These are phyloP conservation scores for Psilocybe mexicana DNA, from an alignment of 1,284 basidiomycete species.

Conservation along the genomic window DNA sequence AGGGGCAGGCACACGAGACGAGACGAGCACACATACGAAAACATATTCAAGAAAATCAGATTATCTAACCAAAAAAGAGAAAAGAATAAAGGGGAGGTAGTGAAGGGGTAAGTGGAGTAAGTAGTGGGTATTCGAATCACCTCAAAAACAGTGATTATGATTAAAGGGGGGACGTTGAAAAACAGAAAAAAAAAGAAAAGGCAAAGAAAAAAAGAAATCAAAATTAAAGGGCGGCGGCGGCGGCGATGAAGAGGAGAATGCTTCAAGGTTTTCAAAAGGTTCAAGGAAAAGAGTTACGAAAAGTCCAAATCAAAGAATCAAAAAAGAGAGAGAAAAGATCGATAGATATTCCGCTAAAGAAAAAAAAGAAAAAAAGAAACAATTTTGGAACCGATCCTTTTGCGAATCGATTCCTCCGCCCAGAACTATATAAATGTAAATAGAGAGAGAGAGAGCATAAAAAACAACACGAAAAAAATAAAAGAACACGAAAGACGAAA, in stretches of 20 bases:
- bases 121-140: neutral
- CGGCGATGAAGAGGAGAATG: too few species aligned
- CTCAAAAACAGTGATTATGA: neutral
- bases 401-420: conserved; percentile 26
- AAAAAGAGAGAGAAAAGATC: conserved; percentile 13
- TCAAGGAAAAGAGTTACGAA: conserved; percentile 4
- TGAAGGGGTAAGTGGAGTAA: neutral
- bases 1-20: neutral
- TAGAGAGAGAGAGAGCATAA: neutral
- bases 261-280: neutral
- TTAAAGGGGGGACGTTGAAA: neutral
- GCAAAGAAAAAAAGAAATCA: conserved; percentile 13
- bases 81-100: neutral
- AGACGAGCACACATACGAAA: conserved; percentile 8
- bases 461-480: neutral
- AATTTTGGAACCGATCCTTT: conserved; percentile 23
- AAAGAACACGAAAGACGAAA: neutral
- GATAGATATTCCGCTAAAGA: conserved; percentile 18
- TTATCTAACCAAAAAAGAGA: neutral
- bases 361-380: too few species aligned
- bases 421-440: conserved; percentile 20
- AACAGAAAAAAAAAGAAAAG: neutral
- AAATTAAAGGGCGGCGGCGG: conserved; percentile 20
- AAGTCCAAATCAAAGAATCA: neutral
- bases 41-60: conserved; percentile 8